phyloP scores from a whole-genome alignment of 345 rosid genomes.

The Eucalyptus virginea region DNA sequence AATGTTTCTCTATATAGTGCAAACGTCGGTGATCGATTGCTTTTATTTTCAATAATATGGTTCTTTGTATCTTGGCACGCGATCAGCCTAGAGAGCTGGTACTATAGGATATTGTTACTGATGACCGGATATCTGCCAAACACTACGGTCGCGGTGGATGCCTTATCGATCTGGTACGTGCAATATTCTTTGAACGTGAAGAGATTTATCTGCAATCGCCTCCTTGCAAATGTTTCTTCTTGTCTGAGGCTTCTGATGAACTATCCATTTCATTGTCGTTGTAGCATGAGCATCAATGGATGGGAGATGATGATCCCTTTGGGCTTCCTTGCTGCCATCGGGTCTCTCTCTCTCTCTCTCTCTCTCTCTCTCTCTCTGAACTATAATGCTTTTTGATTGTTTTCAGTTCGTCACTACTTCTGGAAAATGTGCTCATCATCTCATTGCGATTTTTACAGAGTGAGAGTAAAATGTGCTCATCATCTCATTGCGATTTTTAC shows the following conservation, averaged over 20 bases:
- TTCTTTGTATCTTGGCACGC: not conserved
- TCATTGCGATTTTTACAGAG: slow-evolving; percentile 1
- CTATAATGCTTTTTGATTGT: not conserved
- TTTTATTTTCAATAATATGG: not conserved
- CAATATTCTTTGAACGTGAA: not conserved
- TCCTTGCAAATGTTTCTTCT: not conserved
- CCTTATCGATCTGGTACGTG: slow-evolving; percentile 4
- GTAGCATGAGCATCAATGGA: slow-evolving; percentile 27
- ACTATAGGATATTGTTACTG: slow-evolving; percentile 21
- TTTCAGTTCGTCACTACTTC: not conserved
- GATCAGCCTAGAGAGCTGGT: slow-evolving; percentile 34
- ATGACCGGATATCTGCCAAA: slow-evolving; percentile 17
- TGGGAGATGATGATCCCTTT: slow-evolving; percentile 33
- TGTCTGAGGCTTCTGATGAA: not conserved
- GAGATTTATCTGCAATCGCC: not conserved
- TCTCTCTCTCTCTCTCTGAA: not conserved
- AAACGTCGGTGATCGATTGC: not conserved
- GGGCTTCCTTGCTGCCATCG: slow-evolving; percentile 28
- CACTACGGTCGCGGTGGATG: slow-evolving; percentile 25
- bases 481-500: not conserved
- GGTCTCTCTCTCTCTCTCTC: not conserved
- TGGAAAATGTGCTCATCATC: not conserved
- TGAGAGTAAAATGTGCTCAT: slow-evolving; percentile 4
- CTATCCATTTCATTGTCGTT: not conserved
- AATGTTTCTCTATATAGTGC: not conserved